phyloP scores from a whole-genome alignment of 169 alveolate genomes.

The Theileria parva region DNA sequence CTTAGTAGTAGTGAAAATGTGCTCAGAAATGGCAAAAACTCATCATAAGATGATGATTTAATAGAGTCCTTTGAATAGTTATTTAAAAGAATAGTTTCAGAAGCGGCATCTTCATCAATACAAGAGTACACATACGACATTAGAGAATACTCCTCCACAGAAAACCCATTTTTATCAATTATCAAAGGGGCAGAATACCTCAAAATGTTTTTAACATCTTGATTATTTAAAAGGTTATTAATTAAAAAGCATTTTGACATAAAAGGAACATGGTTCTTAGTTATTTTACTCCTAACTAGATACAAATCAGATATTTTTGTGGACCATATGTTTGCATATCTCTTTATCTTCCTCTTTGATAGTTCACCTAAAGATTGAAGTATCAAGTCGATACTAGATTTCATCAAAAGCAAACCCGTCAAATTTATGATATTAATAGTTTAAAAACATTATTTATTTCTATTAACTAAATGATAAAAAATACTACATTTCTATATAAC shows the following conservation, averaged over 20 bases:
- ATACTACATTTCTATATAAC: neutral
- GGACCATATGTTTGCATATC: conserved; percentile 51
- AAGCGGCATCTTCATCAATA: conserved; percentile 21
- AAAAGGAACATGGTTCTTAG: conserved; percentile 7
- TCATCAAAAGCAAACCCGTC: too few species aligned
- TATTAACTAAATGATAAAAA: too few species aligned
- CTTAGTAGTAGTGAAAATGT: conserved; percentile 14
- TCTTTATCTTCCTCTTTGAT: conserved; percentile 57
- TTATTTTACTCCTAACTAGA: conserved; percentile 2
- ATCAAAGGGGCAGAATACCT: neutral
- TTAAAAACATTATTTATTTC: neutral
- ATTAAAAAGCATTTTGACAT: conserved; percentile 20
- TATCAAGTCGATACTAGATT: conserved; percentile 17
- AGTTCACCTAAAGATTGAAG: conserved; percentile 45
- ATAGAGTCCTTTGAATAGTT: conserved; percentile 7
- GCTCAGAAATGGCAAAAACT: conserved; percentile 5
- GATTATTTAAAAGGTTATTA: conserved; percentile 40
- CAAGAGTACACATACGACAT: conserved; percentile 41
- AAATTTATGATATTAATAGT: neutral
- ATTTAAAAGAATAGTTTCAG: conserved; percentile 8
- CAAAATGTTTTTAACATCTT: conserved; percentile 1
- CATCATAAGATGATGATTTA: neutral
- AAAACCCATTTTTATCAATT: conserved; percentile 2
- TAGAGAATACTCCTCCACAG: conserved; percentile 12
- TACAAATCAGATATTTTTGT: conserved; percentile 23